Evolutionary conservation across 1,284 basidiomycete genomes (phyloP), one percentile per base, ranked within the genome.

Genomic region (Heterobasidion parviporum): DNA sequence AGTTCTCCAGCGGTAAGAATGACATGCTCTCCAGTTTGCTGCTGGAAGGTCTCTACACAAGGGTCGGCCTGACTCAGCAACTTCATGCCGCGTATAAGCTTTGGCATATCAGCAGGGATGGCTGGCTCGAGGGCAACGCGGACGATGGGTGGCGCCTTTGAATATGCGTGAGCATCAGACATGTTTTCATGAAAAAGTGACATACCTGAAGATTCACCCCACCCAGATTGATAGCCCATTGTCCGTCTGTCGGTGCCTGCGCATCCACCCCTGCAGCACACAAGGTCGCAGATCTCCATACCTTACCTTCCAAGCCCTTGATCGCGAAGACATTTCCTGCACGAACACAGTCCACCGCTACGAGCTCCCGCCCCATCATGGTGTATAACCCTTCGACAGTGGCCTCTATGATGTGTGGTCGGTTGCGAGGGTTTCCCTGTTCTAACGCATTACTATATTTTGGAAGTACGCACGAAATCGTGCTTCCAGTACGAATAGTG

Each of bases 311-410:
- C 53, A 99, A 70, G 0, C 97, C 97, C 56, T 80, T 87, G 58
- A 98, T 84, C 1, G 95, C 97, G 64, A 98, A 99, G 2, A 97
- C 92, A 67, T 98, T 96, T 10, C 97, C 97, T 0, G 97, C 95
- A n/a, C 81, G 82, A 0, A 99, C 94, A 59, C 79, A 78, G 46
- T 89, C 77, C 3, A 98, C 93, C 0, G 87, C 78, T 0, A 93
- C 83, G 16, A 99, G 79, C 65, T 98, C 95, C 44, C 93, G 78
- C 3, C 97, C 97, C 97, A 99, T 99, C 92, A 99, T 98, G 62
- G 91, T 85, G 73, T 98, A 99, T 55, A 99, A 71, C 6, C 86
- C 86, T 59, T 87, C 81, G 6, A 94, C 82, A 18, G 74, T 78
- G 15, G 88, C 78, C 8, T 75, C 70, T n/a, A 79, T 66, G 50